These are phyloP conservation scores for Mycena polygramma DNA, from an alignment of 768 basidiomycete species.

Conservation along the genomic window DNA sequence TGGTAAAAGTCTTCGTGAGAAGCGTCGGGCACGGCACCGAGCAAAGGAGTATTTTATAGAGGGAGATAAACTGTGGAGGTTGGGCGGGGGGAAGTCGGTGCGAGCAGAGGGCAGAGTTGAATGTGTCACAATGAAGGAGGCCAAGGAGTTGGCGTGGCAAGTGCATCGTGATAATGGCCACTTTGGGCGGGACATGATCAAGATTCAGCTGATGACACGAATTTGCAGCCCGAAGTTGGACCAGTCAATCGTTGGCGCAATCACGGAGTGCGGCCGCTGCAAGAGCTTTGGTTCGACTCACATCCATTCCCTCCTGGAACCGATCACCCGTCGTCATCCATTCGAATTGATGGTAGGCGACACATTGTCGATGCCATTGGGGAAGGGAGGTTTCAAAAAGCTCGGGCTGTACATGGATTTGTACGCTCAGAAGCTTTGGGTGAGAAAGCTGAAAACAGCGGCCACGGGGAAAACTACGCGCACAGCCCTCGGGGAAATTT, in stretches of 20 bases:
- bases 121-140: too few relatives aligned
- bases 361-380: constrained; percentile 14
- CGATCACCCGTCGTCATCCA: constrained; percentile 5
- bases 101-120: too few relatives aligned
- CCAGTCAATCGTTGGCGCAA: constrained; percentile 40
- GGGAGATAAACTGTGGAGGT: too few relatives aligned
- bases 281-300: constrained; percentile 6
- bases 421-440: constrained; percentile 17
- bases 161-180: constrained; percentile 45
- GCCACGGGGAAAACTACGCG: background rate
- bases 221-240: constrained; percentile 45
- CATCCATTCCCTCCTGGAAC: constrained; percentile 15
- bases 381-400: constrained; percentile 16
- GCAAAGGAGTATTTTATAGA: too few relatives aligned
- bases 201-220: constrained; percentile 43
- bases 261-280: constrained; percentile 41
- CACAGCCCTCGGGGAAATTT: background rate
- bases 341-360: constrained; percentile 11
- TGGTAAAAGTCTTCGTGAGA: too few relatives aligned
- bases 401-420: constrained; percentile 5
- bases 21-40: too few relatives aligned
- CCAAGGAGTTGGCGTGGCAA: constrained; percentile 35
- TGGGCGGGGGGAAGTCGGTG: too few relatives aligned
- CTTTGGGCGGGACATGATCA: constrained; percentile 48
- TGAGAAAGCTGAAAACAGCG: constrained; percentile 6